Percentiles rank a stretch among this genome's conserved stretches.
These are phyloP conservation scores for Boletellus ananas DNA, from an alignment of 768 basidiomycete species.

Conservation along the genomic window DNA sequence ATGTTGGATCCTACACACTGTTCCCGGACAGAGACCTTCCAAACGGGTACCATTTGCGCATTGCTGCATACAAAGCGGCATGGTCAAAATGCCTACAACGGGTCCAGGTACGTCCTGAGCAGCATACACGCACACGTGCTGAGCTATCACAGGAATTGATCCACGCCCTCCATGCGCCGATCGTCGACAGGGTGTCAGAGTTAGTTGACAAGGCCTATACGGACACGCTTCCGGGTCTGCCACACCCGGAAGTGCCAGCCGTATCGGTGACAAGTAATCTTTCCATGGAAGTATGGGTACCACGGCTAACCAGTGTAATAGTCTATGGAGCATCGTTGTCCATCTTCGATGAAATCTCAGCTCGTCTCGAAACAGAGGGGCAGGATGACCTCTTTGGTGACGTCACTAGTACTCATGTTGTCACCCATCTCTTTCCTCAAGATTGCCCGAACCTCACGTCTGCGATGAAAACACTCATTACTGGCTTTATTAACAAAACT, in stretches of 20 bases:
- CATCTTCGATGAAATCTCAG: conserved; percentile 44
- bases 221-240: conserved; percentile 49
- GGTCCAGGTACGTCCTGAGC: conserved; percentile 44
- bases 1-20: conserved; percentile 21
- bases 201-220: conserved; percentile 44
- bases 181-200: conserved; percentile 42
- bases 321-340: conserved; percentile 45
- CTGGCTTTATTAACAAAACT: conserved; percentile 46
- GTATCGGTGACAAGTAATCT: conserved; percentile 52
- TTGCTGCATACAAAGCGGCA: conserved; percentile 50
- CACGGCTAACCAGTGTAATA: conserved; percentile 14
- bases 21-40: conserved; percentile 30
- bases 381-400: conserved; percentile 23
- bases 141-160: conserved; percentile 39
- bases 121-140: conserved; percentile 1
- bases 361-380: conserved; percentile 31
- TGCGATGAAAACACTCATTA: conserved; percentile 54
- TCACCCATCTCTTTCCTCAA: conserved; percentile 52
- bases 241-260: conserved; percentile 57
- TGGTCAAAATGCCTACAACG: conserved; percentile 59
- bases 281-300: neutral
- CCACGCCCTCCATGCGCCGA: conserved; percentile 44
- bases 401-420: conserved; percentile 22
- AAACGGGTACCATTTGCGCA: conserved; percentile 38
- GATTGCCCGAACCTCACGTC: conserved; percentile 52